These are phyloP conservation scores for Aspergillus nomiae DNA, from an alignment of 2,329 filamentous ascomycete genomes.

Conservation along the genomic window DNA sequence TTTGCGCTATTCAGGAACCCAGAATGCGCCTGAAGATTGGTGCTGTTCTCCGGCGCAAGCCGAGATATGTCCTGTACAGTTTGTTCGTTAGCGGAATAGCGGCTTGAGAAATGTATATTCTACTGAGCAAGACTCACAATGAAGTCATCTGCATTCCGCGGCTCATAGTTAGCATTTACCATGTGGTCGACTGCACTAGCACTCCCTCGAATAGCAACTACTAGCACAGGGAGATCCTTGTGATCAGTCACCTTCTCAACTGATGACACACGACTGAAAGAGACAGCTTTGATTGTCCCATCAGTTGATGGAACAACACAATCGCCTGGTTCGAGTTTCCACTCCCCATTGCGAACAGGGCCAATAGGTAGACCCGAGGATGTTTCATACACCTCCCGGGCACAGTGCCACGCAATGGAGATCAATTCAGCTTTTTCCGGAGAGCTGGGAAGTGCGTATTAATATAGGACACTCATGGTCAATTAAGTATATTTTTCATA, in stretches of 20 bases:
- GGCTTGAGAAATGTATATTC: neutral
- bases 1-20: neutral
- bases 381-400: neutral
- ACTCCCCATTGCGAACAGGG: neutral
- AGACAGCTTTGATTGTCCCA: neutral
- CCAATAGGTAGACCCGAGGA: neutral
- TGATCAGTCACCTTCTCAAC: neutral
- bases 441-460: neutral
- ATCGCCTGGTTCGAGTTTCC: neutral
- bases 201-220: constrained; percentile 8
- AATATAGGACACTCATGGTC: neutral
- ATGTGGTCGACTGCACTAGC: constrained; percentile 7
- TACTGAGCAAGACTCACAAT: neutral
- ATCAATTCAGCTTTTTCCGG: neutral
- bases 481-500: neutral
- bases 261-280: neutral
- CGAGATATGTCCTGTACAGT: neutral
- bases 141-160: constrained; percentile 1
- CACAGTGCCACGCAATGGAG: neutral
- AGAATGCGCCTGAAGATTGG: neutral
- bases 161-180: constrained; percentile 6
- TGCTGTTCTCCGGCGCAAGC: neutral
- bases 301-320: neutral
- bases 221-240: constrained; percentile 1
- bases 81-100: neutral